These are phyloP conservation scores for Glaciozyma martinii DNA, from an alignment of 768 basidiomycete genomes.

Conservation along the genomic window DNA sequence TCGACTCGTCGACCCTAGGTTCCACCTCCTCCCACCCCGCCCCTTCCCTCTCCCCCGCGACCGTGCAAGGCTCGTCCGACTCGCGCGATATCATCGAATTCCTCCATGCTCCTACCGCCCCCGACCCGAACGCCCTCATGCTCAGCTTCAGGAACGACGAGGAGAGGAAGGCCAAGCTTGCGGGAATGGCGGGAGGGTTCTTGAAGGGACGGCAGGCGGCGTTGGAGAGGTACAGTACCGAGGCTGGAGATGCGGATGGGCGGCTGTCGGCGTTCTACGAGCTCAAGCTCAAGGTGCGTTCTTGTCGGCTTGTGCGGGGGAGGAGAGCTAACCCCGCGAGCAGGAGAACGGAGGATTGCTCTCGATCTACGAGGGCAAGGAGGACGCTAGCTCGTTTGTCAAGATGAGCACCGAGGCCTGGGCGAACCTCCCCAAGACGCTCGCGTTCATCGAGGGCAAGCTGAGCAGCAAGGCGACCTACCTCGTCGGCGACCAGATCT, in stretches of 20 bases:
- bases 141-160: slow-evolving; percentile 20
- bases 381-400: slow-evolving; percentile 1
- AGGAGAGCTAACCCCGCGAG: background rate
- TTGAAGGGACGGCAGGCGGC: slow-evolving; percentile 26
- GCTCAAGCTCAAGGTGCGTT: slow-evolving; percentile 17
- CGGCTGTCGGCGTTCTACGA: slow-evolving; percentile 15
- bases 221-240: slow-evolving; percentile 19
- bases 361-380: slow-evolving; percentile 16
- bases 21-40: slow-evolving; percentile 2
- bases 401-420: slow-evolving; percentile 5
- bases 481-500: slow-evolving; percentile 27
- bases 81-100: slow-evolving; percentile 18
- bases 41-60: slow-evolving; percentile 30
- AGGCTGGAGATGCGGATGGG: slow-evolving; percentile 6
- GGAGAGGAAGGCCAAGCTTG: slow-evolving; percentile 18
- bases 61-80: slow-evolving; percentile 7
- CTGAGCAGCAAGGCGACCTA: background rate
- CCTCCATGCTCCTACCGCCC: slow-evolving; percentile 14
- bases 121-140: slow-evolving; percentile 23
- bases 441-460: slow-evolving; percentile 13
- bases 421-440: slow-evolving; percentile 11
- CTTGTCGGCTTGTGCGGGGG: background rate
- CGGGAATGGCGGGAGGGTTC: slow-evolving; percentile 12
- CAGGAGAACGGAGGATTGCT: slow-evolving; percentile 25
- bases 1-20: slow-evolving; percentile 18